Evolutionary conservation across 164 flowering plant species (phyloP), one percentile per base, ranked within the genome.

Genomic region (Brasenia schreberi): DNA sequence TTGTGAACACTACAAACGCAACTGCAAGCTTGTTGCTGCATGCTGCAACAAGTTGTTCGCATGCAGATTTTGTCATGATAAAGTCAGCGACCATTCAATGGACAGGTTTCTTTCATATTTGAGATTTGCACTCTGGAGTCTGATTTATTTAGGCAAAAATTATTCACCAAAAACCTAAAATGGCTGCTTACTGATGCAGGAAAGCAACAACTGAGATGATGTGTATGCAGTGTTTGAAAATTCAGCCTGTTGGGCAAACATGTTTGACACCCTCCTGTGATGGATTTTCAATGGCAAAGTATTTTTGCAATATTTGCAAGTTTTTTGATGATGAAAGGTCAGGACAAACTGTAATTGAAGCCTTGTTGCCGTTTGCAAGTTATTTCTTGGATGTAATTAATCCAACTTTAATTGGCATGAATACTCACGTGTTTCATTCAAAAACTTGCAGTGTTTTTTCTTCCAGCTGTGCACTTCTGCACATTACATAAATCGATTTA

Each of bases 271-370:
- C 94, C 59, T 85, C 98, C 59, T 93, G 98, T 75, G 71, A 72
- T 72, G 96, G 88, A 62, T 62, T 87, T 65, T 74, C 78, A 60
- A 90, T 93, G 98, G 92, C 96, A 60, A 87, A 89, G 59, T 93
- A 93, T 73, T 90, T 85, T 59, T 93, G 98, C 77, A 77, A 66
- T 19, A 83, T 87, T 64, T 93, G 98, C 82, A 93, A 93, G 76
- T 85, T 93, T 81, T 93, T 90, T 75, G 98, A 93, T 77, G 98
- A 89, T 80, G 96, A 90, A 76, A 85, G 98, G 98, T 90, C 16
- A 49, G 56, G 56, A 49, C 16, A 49, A 49, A 14, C 16, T 14
- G 10, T 49, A 9, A 14, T 49, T 49, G 10, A 49, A 49, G 56
- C 16, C 56, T 49, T 49, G 12, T 14, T 49, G 56, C 56, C 16